Conservation (phyloP, 179 eudicot genomes). For the Camellia oleifera region DNA sequence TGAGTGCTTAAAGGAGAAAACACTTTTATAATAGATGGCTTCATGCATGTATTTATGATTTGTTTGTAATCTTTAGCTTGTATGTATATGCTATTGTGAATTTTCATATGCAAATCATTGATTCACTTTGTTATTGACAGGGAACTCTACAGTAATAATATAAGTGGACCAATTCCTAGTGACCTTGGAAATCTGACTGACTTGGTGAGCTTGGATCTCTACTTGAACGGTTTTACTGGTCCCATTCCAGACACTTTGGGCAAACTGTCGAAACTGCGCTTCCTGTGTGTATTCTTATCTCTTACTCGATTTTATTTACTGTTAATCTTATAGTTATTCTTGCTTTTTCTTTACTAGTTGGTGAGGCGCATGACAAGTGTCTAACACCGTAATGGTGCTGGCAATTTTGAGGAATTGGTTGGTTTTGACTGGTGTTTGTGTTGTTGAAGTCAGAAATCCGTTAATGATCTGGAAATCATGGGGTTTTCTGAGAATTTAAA, state of each 20-base stretch:
- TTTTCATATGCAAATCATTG: not conserved
- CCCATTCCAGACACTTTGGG: slow-evolving; percentile 51
- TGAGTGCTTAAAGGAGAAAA: not conserved
- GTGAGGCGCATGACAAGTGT: not conserved
- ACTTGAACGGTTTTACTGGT: slow-evolving; percentile 46
- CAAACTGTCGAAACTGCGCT: slow-evolving; percentile 46
- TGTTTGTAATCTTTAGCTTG: not conserved
- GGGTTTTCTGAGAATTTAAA: not conserved
- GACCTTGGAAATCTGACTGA: slow-evolving; percentile 54
- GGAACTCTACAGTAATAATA: slow-evolving; percentile 58
- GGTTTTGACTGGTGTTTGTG: not conserved
- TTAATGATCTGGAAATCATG: not conserved
- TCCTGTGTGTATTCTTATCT: slow-evolving; percentile 38
- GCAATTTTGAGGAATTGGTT: not conserved
- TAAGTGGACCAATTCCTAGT: slow-evolving; percentile 45
- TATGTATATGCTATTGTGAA: not conserved
- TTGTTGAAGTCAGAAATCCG: not conserved
- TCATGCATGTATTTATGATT: not conserved
- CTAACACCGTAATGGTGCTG: not conserved
- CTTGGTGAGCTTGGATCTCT: slow-evolving; percentile 63
- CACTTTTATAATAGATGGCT: not conserved
- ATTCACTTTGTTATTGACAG: slow-evolving; percentile 24
- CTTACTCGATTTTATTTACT: not conserved
- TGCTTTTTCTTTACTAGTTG: not conserved
- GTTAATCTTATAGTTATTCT: not conserved